phyloP scores from a whole-genome alignment of 306 rosid species.

The Pyrus pyrifolia region DNA sequence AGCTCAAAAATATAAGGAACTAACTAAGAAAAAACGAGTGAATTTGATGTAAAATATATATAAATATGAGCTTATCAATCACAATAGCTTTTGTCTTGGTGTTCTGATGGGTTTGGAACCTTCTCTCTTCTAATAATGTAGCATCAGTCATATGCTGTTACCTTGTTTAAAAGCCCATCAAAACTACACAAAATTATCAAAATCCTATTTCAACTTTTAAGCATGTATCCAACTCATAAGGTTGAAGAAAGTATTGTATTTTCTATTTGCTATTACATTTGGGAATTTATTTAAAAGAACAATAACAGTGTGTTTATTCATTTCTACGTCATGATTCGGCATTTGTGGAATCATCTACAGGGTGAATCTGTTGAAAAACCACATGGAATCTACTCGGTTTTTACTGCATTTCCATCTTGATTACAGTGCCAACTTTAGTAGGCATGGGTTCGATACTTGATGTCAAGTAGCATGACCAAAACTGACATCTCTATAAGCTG shows the following conservation, averaged over 20 bases:
- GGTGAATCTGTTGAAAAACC: conserved; percentile 66
- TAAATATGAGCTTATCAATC: no score
- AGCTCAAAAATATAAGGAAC: no score
- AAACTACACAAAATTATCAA: neutral
- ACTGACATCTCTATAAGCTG: conserved; percentile 73
- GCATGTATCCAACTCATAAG: neutral
- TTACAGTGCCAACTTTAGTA: conserved; percentile 70
- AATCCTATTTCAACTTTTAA: neutral
- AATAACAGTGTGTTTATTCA: neutral
- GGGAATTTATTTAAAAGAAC: neutral
- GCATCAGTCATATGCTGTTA: no score
- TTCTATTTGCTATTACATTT: neutral
- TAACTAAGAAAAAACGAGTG: no score
- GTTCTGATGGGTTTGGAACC: no score
- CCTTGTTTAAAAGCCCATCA: no score
- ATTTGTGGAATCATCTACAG: conserved; percentile 49
- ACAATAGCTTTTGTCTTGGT: no score
- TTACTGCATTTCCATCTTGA: conserved; percentile 62
- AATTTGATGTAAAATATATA: no score
- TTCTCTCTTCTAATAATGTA: no score
- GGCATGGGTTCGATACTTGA: conserved; percentile 79
- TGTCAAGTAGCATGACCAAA: conserved; percentile 75
- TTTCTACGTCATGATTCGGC: conserved; percentile 9
- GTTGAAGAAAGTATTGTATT: neutral
- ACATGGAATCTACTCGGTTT: conserved; percentile 48